Evolutionary conservation across 441 rosid species (phyloP).

Genomic region (Aquilaria agallochum): DNA sequence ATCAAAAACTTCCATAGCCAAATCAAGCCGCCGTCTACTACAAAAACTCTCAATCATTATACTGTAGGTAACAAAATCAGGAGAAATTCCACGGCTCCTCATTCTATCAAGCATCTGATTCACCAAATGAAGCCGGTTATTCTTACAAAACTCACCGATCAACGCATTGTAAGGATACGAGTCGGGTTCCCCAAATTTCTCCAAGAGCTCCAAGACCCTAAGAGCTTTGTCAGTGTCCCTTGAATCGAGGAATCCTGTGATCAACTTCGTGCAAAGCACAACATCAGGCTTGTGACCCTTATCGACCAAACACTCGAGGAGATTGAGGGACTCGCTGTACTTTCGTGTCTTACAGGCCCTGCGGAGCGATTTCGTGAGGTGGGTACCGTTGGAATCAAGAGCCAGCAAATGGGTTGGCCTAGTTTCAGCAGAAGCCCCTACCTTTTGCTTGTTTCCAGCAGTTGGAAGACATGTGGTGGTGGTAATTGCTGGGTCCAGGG

Average conservation of each 20-base stretch:
- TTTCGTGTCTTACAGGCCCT: conserved; percentile 55
- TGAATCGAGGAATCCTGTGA: conserved; percentile 57
- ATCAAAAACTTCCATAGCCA: conserved; percentile 59
- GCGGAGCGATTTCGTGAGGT: conserved; percentile 37
- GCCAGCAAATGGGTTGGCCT: conserved; percentile 37
- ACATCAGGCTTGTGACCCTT: conserved; percentile 67
- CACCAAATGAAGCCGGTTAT: conserved; percentile 49
- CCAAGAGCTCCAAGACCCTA: conserved; percentile 75
- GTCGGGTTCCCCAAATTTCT: conserved; percentile 68
- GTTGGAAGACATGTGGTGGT: conserved; percentile 17
- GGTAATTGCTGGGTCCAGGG: conserved; percentile 14
- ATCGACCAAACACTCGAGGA: conserved; percentile 60
- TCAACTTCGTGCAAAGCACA: conserved; percentile 69
- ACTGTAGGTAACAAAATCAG: conserved; percentile 76
- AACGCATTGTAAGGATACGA: conserved; percentile 70
- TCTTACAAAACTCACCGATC: conserved; percentile 77
- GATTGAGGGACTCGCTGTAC: conserved; percentile 59
- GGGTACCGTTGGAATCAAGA: conserved; percentile 48
- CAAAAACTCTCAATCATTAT: conserved; percentile 79
- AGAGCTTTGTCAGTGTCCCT: conserved; percentile 54
- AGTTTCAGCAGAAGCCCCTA: conserved; percentile 34
- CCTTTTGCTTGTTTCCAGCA: conserved; percentile 21
- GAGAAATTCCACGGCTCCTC: conserved; percentile 57
- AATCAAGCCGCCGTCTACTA: conserved; percentile 57
- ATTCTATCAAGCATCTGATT: conserved; percentile 56